Base-by-base conservation (phyloP, 2,329 filamentous ascomycete genomes). In the Fusarium newnesense region DNA sequence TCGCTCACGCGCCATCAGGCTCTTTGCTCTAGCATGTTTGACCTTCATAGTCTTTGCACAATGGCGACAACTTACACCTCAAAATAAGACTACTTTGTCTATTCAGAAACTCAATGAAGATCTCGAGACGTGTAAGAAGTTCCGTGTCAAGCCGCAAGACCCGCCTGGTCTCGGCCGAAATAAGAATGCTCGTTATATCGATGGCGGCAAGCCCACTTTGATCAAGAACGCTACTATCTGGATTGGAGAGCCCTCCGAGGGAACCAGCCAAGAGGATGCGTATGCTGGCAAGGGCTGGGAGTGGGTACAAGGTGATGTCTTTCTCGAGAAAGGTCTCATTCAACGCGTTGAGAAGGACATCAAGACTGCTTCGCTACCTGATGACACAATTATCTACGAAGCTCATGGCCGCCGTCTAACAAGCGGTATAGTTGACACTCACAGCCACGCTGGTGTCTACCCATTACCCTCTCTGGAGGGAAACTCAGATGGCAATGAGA, bases 381-480 rank as follows among this genome's bases (percentile, higher is more conserved):
- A 84, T 5, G 84, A 88, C 53, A 85, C 84, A 1, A 70, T 87
- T 9, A 76, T 90, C 13, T 91, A 86, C 78, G 84, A 93, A 60
- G 90, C 89, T 9, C 79, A 85, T 32, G 90, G 91, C 3, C 86
- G 89, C 7, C 89, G 86, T 64, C 82, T 93, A 26, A 93, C 92
- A 0, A 85, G 86, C 12, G 92, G 91, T 21, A 90, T 93, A 74
- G 89, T 93, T 53, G 92, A 93, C 76, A 93, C 93, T 89, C 91
- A 94, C 80, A 90, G 87, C 39, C 92, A 93, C 77, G 86, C 90
- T 4, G 90, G 91, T 12, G 87, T 92, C 2, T 83, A 86, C 36
- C 84, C 87, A 21, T 80, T 92, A n/a, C 91, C 91, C 0, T 79
- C 77, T 5, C 83, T 92, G 4, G 63, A 75, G 4, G 90, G 88